A percentile compares a stretch with the other conserved stretches of the same genome.
Conservation (phyloP, 2,329 filamentous ascomycete genomes). For the Xylariaceae sp. region DNA sequence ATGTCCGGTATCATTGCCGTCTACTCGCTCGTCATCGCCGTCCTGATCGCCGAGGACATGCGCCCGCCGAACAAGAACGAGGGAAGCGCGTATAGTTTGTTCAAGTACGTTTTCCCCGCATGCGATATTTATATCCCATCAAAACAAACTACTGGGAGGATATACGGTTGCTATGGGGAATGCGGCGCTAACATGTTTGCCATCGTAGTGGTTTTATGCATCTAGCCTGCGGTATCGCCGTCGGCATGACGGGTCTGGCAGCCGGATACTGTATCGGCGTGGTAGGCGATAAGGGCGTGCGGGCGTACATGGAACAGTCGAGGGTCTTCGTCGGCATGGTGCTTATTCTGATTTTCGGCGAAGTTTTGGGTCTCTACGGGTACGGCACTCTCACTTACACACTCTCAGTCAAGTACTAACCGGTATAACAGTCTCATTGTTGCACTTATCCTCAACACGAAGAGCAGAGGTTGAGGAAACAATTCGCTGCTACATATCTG, state of each 20-base stretch:
- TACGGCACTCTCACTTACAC: slow-evolving; percentile 40
- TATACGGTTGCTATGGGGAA: slow-evolving; percentile 14
- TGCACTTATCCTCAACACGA: slow-evolving; percentile 87
- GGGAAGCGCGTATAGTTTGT: slow-evolving; percentile 68
- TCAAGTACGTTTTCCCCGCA: slow-evolving; percentile 53
- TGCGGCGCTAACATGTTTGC: slow-evolving; percentile 6
- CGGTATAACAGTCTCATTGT: slow-evolving; percentile 69
- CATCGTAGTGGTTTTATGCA: slow-evolving; percentile 82
- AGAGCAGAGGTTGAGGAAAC: slow-evolving; percentile 55
- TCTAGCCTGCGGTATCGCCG: slow-evolving; percentile 80
- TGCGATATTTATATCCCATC: neutral
- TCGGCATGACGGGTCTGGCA: slow-evolving; percentile 86
- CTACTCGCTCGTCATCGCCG: slow-evolving; percentile 93
- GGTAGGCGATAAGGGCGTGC: slow-evolving; percentile 89
- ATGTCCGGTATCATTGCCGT: slow-evolving; percentile 99
- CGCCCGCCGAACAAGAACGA: slow-evolving; percentile 54
- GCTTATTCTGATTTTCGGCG: slow-evolving; percentile 94
- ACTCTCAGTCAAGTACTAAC: slow-evolving; percentile 18
- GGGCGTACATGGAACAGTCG: slow-evolving; percentile 93
- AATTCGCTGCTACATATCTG: neutral
- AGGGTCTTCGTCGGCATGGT: slow-evolving; percentile 98
- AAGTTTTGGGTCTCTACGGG: slow-evolving; percentile 96
- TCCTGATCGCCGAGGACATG: slow-evolving; percentile 90
- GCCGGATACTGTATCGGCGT: slow-evolving; percentile 96
- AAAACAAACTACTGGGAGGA: too few relatives aligned